Evolutionary conservation across 2,329 filamentous ascomycete species (phyloP), one percentile per base, ranked within the genome.

Genomic region (Calonectria hongkongensis): DNA sequence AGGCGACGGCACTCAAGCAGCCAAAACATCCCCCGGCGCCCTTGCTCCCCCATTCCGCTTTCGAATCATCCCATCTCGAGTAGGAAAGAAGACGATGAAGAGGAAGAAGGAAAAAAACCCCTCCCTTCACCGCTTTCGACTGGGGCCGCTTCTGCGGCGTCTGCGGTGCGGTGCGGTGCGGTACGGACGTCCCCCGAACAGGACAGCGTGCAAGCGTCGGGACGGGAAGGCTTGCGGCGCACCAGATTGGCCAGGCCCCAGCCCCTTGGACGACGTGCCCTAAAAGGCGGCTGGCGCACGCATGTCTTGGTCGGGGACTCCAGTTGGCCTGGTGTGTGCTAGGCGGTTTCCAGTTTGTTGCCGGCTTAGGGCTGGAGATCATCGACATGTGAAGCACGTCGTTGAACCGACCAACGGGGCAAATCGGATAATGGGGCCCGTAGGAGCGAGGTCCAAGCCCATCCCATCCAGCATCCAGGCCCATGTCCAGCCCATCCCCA

Each of bases 381-480:
- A 78, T 79, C 77, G 71, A 79, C 77, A 79, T 79, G 77, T 79
- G 77, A 79, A 79, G 74, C 76, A 75, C 33, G 27, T 45, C 36
- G 45, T 50, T 72, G 56, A 39, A 70, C 71, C 64, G 64, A 51
- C 66, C 45, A 43, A 77, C 77, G 69, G 77, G 73, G 76, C 76
- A 75, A 77, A 76, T 78, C 77, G 77, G 77, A 78, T 68, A 54
- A 27, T 41, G 50, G 21, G 45, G 51, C 50, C 30, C 47, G 56
- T 56, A 51, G 51, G 45, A 67, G 45, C 36, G n/a, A 68, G 69
- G 65, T 6, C 70, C 65, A 71, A 68, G 70, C 70, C 70, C 58
- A 39, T 43, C 47, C 56, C 43, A 45, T 45, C 36, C 36, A 27
- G 13, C 47, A 50, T 50, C 21, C 47, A 36, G n/a, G 47, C 56